A percentile compares a stretch with the other conserved stretches of the same genome.
Evolutionary conservation across 192 early-diverging fungal genomes (phyloP).

Genomic region (Backusella circina): DNA sequence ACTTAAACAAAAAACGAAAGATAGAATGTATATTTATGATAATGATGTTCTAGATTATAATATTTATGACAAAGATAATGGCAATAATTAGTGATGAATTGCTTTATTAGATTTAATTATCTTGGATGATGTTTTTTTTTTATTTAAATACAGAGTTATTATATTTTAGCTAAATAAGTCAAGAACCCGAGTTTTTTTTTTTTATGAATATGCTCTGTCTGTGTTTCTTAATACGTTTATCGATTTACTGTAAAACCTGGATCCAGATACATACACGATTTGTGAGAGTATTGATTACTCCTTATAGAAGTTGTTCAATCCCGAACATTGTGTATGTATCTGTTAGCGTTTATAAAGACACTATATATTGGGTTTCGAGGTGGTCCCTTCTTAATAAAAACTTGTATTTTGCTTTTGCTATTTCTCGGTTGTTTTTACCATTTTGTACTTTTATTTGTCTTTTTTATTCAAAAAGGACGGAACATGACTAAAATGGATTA

Average conservation of each 20-base stretch:
- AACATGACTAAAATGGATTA: neutral
- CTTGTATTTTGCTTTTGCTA: neutral
- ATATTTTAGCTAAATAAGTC: neutral
- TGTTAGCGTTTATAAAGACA: too few relatives aligned
- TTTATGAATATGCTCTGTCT: neutral
- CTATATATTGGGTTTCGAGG: too few relatives aligned
- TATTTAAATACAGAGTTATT: neutral
- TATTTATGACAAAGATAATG: neutral
- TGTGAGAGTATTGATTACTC: neutral
- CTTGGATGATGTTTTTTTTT: neutral
- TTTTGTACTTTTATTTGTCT: neutral
- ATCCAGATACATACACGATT: too few relatives aligned
- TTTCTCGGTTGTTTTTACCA: neutral
- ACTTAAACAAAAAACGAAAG: too few relatives aligned
- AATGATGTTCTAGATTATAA: neutral
- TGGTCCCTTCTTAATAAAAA: too few relatives aligned
- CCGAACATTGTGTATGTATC: too few relatives aligned
- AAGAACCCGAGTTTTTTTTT: neutral
- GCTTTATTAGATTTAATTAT: neutral
- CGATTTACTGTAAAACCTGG: neutral
- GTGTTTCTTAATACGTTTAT: neutral
- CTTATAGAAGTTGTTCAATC: neutral
- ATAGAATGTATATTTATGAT: neutral
- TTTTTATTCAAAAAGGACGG: neutral
- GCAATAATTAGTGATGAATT: neutral